Evolutionary conservation across 768 basidiomycete genomes (phyloP).

Genomic region (Coprinellus micaceus): DNA sequence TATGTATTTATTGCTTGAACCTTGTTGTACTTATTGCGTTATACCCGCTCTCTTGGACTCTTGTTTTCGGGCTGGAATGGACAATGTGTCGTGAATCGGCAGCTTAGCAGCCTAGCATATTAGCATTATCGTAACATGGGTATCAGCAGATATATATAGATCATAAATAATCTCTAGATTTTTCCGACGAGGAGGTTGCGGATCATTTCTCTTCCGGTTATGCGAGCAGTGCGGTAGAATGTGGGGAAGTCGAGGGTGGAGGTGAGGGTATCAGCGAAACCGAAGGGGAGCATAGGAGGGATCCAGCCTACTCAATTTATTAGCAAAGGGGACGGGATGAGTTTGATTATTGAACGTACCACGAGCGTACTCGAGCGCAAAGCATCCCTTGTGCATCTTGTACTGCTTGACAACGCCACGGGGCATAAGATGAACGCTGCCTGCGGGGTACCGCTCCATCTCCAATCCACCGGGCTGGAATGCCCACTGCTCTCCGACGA

Average conservation of each 20-base stretch:
- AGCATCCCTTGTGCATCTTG: slow-evolving; percentile 95
- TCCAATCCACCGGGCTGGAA: slow-evolving; percentile 77
- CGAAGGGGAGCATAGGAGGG: slow-evolving; percentile 93
- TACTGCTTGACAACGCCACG: slow-evolving; percentile 92
- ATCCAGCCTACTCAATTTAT: slow-evolving; percentile 75
- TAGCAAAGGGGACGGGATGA: not conserved
- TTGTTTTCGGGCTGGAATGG: no score
- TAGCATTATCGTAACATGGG: not conserved
- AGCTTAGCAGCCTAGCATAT: not conserved
- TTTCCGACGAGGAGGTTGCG: slow-evolving; percentile 82
- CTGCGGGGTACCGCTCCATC: slow-evolving; percentile 82
- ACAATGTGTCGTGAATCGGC: no score
- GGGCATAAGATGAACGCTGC: slow-evolving; percentile 79
- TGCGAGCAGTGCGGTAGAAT: slow-evolving; percentile 68
- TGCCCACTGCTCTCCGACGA: slow-evolving; percentile 93
- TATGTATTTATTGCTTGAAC: not conserved
- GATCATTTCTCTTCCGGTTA: slow-evolving; percentile 82
- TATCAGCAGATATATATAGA: not conserved
- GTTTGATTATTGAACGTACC: slow-evolving; percentile 45
- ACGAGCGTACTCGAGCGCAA: slow-evolving; percentile 91
- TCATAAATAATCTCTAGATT: slow-evolving; percentile 47
- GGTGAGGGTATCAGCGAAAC: slow-evolving; percentile 76
- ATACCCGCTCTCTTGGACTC: no score
- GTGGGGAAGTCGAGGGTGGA: slow-evolving; percentile 89
- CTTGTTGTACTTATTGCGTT: not conserved